phyloP scores from a whole-genome alignment of 83 land plant species.

The Picea mariana region DNA sequence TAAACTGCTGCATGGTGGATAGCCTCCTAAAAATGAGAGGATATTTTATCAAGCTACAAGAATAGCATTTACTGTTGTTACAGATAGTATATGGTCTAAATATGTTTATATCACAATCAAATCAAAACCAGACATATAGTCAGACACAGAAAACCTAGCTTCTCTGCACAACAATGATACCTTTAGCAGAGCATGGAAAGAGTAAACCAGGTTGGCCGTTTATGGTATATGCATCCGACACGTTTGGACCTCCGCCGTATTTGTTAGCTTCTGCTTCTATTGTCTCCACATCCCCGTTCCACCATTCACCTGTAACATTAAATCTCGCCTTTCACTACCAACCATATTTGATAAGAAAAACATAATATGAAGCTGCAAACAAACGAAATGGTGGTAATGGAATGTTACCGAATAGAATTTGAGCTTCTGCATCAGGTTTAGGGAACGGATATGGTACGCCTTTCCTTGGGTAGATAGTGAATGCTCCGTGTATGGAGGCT shows the following conservation, averaged over 20 bases:
- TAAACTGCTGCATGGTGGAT: too few species aligned
- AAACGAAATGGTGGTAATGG: too few species aligned
- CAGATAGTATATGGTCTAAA: too few species aligned
- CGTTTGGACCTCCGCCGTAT: slow-evolving; percentile 43
- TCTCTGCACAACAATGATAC: slow-evolving; percentile 20
- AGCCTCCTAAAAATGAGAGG: too few species aligned
- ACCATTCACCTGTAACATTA: slow-evolving; percentile 54
- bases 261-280: slow-evolving; percentile 30
- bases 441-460: slow-evolving; percentile 45
- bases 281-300: slow-evolving; percentile 44
- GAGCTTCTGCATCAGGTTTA: slow-evolving; percentile 35
- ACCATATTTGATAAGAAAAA: neutral
- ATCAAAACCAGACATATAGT: neutral
- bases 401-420: slow-evolving; percentile 45
- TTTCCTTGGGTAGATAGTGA: slow-evolving; percentile 47
- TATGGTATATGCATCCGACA: slow-evolving; percentile 54
- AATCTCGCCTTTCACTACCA: neutral
- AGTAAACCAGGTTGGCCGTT: slow-evolving; percentile 56
- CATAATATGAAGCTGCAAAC: neutral
- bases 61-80: too few species aligned
- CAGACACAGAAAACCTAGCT: too few species aligned
- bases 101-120: too few species aligned
- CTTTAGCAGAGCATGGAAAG: slow-evolving; percentile 51
- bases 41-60: too few species aligned
- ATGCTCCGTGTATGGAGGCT: slow-evolving; percentile 56